These are phyloP conservation scores for Ophiostoma fasciatum DNA, from an alignment of 2,329 filamentous ascomycete species.

Conservation along the genomic window DNA sequence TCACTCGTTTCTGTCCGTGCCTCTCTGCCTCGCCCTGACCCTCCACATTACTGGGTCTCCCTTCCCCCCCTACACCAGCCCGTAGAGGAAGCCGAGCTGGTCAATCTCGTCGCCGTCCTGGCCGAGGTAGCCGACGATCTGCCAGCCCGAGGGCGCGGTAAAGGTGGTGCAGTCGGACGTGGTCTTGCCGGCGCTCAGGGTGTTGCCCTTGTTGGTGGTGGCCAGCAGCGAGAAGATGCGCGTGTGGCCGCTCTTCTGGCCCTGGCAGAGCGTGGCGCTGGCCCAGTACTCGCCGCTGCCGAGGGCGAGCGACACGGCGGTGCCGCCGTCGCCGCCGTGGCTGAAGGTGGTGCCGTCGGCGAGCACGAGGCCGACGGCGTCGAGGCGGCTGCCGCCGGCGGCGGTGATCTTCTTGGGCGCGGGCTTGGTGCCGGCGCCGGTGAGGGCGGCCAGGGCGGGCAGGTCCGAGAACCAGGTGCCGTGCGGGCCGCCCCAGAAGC, in stretches of 20 bases:
- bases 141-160: slow-evolving; percentile 31
- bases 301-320: slow-evolving; percentile 26
- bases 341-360: slow-evolving; percentile 30
- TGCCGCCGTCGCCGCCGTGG: slow-evolving; percentile 41
- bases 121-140: slow-evolving; percentile 38
- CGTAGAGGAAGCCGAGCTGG: slow-evolving; percentile 34
- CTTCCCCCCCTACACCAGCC: too few species aligned
- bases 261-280: slow-evolving; percentile 34
- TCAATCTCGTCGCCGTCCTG: slow-evolving; percentile 40
- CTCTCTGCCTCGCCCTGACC: too few species aligned
- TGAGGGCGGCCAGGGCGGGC: too few species aligned
- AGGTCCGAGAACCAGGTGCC: slow-evolving; percentile 43
- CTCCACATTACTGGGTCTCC: too few species aligned
- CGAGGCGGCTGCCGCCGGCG: slow-evolving; percentile 32
- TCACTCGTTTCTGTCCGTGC: too few species aligned
- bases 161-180: slow-evolving; percentile 33
- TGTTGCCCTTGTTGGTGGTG: slow-evolving; percentile 34
- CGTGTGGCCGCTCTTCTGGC: slow-evolving; percentile 27
- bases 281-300: slow-evolving; percentile 32
- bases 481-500: slow-evolving; percentile 31
- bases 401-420: slow-evolving; percentile 27
- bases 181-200: slow-evolving; percentile 26
- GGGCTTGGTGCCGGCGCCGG: slow-evolving; percentile 11
- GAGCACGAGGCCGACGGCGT: slow-evolving; percentile 33
- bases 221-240: slow-evolving; percentile 41